Percentiles rank a stretch among this genome's conserved stretches.
Conservation (phyloP, 2,329 filamentous ascomycete genomes). For the Bipolaris sorokiniana region DNA sequence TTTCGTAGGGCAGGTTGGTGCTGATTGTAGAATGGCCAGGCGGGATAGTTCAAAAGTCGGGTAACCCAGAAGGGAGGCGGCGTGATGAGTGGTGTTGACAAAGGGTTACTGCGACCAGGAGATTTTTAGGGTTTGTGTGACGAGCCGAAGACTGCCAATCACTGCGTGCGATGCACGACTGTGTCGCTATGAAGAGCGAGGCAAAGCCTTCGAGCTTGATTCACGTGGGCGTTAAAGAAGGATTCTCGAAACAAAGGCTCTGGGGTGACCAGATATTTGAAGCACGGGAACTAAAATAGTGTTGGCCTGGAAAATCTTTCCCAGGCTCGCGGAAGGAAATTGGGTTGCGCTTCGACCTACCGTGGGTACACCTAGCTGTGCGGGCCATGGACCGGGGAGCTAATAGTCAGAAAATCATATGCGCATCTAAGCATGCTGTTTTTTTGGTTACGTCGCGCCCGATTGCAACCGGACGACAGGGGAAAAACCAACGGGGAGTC, state of each 20-base stretch:
- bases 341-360: conserved; percentile 26
- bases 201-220: conserved; percentile 23
- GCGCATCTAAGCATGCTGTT: conserved; percentile 9
- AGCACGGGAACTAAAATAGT: conserved; percentile 45
- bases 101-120: conserved; percentile 13
- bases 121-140: conserved; percentile 11
- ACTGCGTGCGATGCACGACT: conserved; percentile 40
- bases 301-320: conserved; percentile 35
- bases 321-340: conserved; percentile 34
- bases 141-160: conserved; percentile 31
- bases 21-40: conserved; percentile 1
- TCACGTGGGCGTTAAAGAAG: conserved; percentile 19
- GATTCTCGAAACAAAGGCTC: conserved; percentile 23
- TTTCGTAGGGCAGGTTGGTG: conserved; percentile 4
- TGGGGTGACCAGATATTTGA: conserved; percentile 32
- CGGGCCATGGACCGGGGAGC: conserved; percentile 15
- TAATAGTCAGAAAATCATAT: conserved; percentile 19
- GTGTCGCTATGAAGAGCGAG: conserved; percentile 27
- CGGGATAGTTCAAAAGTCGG: conserved; percentile 1
- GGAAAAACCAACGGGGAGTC: conserved; percentile 8
- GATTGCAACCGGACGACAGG: conserved; percentile 14
- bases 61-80: conserved; percentile 17
- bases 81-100: conserved; percentile 15
- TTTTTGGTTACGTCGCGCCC: conserved; percentile 4
- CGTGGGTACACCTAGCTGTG: conserved; percentile 23